Percentiles rank a stretch among this genome's conserved stretches.
These are phyloP conservation scores for Cordyceps fumosorosea DNA, from an alignment of 2,329 filamentous ascomycete genomes.

Conservation along the genomic window DNA sequence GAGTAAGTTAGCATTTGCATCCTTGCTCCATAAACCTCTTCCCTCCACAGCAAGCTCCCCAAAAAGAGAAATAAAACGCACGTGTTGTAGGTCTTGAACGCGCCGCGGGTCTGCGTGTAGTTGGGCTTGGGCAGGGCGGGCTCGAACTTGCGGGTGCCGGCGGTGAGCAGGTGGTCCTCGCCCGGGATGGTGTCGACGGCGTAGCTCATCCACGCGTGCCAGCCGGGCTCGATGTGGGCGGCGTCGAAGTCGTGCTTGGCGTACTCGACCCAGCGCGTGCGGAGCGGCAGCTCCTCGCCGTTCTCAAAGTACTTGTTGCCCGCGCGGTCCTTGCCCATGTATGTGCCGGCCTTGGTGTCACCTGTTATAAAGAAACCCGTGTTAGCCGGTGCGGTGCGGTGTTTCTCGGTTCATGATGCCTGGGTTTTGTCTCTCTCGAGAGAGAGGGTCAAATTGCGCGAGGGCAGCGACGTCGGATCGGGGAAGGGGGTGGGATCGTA, in stretches of 20 bases:
- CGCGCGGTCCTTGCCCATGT: constrained; percentile 79
- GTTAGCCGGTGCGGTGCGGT: not conserved
- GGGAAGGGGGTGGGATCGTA: constrained; percentile 23
- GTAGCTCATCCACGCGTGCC: constrained; percentile 98
- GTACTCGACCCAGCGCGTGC: constrained; percentile 97
- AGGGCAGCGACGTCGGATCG: not conserved
- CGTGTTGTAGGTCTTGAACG: constrained; percentile 94
- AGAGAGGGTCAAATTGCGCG: not conserved
- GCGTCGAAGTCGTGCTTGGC: constrained; percentile 78
- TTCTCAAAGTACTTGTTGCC: constrained; percentile 99
- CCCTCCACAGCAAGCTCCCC: not conserved
- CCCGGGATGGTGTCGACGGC: constrained; percentile 79
- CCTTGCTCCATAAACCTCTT: not conserved
- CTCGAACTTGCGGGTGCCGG: constrained; percentile 69
- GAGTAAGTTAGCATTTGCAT: constrained; percentile 21
- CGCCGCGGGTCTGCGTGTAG: constrained; percentile 66
- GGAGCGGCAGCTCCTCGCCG: constrained; percentile 86
- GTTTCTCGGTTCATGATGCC: too few relatives aligned
- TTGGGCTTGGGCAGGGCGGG: constrained; percentile 64
- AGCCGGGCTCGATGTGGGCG: constrained; percentile 86
- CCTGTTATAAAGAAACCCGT: constrained; percentile 42
- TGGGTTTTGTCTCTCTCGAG: too few relatives aligned
- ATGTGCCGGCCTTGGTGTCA: constrained; percentile 89
- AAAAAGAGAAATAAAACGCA: constrained; percentile 43
- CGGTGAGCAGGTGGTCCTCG: constrained; percentile 64